Percentiles rank a stretch among this genome's conserved stretches.
Evolutionary conservation across 192 early-diverging fungal species (phyloP).

Genomic region (Podila minutissima): DNA sequence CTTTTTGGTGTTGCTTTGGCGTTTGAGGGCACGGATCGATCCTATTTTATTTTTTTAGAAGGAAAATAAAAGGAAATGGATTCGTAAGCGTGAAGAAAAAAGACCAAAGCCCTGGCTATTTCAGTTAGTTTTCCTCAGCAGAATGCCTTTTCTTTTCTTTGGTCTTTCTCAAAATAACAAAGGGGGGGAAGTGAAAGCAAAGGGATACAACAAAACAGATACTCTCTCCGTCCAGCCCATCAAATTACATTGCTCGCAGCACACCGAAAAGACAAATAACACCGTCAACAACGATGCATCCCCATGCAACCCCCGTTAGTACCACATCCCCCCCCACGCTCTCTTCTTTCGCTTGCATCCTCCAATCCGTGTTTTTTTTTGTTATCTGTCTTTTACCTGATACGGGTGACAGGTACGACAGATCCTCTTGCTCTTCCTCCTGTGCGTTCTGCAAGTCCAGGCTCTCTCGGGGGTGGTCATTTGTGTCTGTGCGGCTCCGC

Average conservation of each 20-base stretch:
- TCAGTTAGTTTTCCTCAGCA: not conserved
- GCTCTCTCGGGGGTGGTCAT: constrained; percentile 2
- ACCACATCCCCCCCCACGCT: not conserved
- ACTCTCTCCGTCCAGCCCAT: no score
- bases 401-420: constrained; percentile 29
- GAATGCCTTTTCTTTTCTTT: not conserved
- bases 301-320: no score
- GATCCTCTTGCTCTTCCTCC: constrained; percentile 25
- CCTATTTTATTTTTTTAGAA: no score
- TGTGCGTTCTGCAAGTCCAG: constrained; percentile 18
- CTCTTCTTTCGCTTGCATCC: not conserved
- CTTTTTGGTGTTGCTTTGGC: no score
- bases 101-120: no score
- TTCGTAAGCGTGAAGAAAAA: no score
- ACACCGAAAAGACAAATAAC: no score
- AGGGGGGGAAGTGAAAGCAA: not conserved
- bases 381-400: constrained; percentile 12
- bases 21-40: no score
- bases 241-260: no score
- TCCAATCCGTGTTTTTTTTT: not conserved
- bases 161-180: constrained; percentile 1
- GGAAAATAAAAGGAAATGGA: no score
- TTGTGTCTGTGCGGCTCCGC: constrained; percentile 4
- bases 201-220: no score
- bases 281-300: no score